A percentile compares a stretch with the other conserved stretches of the same genome.
phyloP scores from a whole-genome alignment of 2,329 filamentous ascomycete species.

The Elsinoe ampelina region DNA sequence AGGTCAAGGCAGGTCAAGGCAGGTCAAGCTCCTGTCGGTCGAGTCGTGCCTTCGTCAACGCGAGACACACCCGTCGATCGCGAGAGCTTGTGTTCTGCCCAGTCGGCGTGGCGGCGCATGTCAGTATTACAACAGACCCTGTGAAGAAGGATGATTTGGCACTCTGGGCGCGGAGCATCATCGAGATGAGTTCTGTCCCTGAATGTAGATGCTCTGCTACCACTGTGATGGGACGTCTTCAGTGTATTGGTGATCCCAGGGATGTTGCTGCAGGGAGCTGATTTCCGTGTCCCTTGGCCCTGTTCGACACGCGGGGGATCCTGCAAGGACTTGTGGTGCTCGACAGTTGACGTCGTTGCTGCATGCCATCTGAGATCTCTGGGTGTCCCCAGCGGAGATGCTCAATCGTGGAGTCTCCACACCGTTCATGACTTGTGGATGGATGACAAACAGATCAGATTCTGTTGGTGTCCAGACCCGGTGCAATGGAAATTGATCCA shows the following conservation, averaged over 20 bases:
- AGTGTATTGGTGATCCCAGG: neutral
- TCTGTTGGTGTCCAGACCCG: neutral
- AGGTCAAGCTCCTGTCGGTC: neutral
- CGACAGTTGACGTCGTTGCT: neutral
- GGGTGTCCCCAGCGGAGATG: neutral
- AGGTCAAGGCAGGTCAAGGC: neutral
- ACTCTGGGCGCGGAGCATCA: neutral
- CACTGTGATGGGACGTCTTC: neutral
- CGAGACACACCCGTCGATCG: neutral
- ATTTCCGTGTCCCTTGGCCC: neutral
- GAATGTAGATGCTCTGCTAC: neutral
- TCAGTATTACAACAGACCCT: neutral
- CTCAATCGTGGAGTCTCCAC: neutral
- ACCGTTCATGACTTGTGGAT: neutral
- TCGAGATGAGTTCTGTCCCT: neutral
- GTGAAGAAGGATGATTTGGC: neutral
- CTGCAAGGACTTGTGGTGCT: neutral
- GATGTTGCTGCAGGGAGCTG: neutral
- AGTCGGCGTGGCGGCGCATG: neutral
- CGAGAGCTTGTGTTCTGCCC: neutral
- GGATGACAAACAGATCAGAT: too few relatives aligned
- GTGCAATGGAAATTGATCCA: neutral
- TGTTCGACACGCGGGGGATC: neutral
- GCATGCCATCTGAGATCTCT: neutral
- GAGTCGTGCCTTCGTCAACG: neutral